Base-by-base conservation (phyloP, 495 filamentous ascomycete species). In the Aspergillus bridgeri region DNA sequence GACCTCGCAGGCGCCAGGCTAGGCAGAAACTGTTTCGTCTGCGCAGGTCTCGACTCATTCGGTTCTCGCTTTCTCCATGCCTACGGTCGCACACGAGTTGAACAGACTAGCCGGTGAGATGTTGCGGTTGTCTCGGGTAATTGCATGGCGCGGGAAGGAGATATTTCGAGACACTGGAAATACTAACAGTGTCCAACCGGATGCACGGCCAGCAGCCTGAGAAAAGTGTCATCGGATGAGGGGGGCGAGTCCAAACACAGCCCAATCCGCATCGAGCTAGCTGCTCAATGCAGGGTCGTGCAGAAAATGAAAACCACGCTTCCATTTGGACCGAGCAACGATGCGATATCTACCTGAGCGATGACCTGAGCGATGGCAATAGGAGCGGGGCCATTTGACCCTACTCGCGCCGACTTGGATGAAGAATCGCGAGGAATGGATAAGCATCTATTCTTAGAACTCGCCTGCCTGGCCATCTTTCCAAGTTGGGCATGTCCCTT, bases 101-200 rank as follows among this genome's bases (percentile, higher is more conserved):
- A 57, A 20, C 6, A 24, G n/a, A 3, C 23, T 5, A 45, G 24
- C 5, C 48, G 11, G 24, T 38, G n/a, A 11, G 42, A 19, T 56
- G 24, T 27, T 33, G 50, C 50, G 44, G 33, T 44, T 61, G 49
- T 59, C 56, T 57, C 60, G 60, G 60, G 57, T 59, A 63, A 44
- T 43, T 59, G 60, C 60, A 63, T 51, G 49, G 23, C 44, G 42
- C 33, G 9, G 23, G 46, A 48, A 51, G 29, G 24, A 24, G 43
- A 48, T 25, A 24, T 20, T 18, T 56, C 53, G 44, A 56, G 44
- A 48, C 44, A 22, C 9, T 48, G 29, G 33, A 57, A 57, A 46
- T 5, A 13, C 22, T 20, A 23, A 51, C 18, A 22, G 33, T 38
- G 33, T 44, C 48, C 46, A 57, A 57, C 55, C 55, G 19, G 53